Conservation (phyloP, 768 basidiomycete species). For the Royoungia palumana region DNA sequence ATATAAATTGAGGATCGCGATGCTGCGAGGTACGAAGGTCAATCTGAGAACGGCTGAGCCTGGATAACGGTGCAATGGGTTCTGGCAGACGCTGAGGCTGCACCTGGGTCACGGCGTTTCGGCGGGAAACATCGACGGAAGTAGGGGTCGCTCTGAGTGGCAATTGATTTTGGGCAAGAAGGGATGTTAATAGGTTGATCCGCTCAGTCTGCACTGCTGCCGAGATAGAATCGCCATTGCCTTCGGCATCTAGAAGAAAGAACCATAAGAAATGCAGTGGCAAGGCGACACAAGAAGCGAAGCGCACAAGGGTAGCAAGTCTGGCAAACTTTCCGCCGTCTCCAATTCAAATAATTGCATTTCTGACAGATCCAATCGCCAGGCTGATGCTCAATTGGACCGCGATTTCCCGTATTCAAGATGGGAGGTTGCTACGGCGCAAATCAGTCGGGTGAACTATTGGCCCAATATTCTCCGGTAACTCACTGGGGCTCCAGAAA, state of each 20-base stretch:
- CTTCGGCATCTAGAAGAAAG: constrained; percentile 64
- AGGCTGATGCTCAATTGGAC: constrained; percentile 83
- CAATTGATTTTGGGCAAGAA: constrained; percentile 57
- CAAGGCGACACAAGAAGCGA: constrained; percentile 6
- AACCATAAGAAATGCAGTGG: constrained; percentile 8
- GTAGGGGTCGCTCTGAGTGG: constrained; percentile 20
- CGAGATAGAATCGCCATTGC: constrained; percentile 85
- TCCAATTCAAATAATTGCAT: constrained; percentile 88
- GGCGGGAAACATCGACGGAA: constrained; percentile 28
- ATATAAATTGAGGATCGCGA: constrained; percentile 52
- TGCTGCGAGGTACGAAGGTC: constrained; percentile 43
- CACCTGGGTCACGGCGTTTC: constrained; percentile 47
- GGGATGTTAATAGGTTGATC: constrained; percentile 73
- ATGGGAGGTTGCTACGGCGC: constrained; percentile 70
- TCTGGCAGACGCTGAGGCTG: constrained; percentile 41
- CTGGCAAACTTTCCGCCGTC: constrained; percentile 84
- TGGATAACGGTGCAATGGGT: constrained; percentile 33
- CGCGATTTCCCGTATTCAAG: constrained; percentile 83
- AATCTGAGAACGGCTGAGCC: constrained; percentile 48
- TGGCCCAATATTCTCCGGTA: neutral
- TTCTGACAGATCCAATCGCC: constrained; percentile 82
- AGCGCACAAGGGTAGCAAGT: constrained; percentile 79
- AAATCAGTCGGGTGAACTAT: constrained; percentile 1
- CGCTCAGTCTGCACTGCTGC: constrained; percentile 82
- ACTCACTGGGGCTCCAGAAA: constrained; percentile 55